Base-by-base conservation (phyloP, 2,329 filamentous ascomycete genomes). In the Hortaea werneckii region DNA sequence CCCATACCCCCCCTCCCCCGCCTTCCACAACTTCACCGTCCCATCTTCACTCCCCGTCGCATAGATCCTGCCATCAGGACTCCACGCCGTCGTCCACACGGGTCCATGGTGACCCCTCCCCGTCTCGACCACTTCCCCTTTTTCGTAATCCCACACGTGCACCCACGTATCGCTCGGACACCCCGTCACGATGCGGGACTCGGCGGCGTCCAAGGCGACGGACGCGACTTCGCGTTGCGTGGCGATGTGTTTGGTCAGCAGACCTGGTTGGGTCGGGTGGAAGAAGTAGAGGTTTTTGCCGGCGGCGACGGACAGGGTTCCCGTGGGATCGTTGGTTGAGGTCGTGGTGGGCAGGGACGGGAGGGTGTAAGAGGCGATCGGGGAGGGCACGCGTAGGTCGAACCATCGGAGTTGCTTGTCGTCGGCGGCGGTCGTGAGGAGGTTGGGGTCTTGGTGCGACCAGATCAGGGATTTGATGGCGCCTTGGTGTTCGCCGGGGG, bases 41-140 rank as follows among this genome's bases (percentile, higher is more conserved):
- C 92, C 92, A 59, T 98, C 92, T 64, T 98, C 92, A 41, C 89
- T 95, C 29, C 87, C 92, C 1, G 92, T 98, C 1, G 89, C 92
- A 62, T 96, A 98, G 6, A 98, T 72, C 63, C 94, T 95, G 40
- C 89, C 89, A 60, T 98, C 92, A 0, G 92, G 92, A 0, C 89
- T 92, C 67, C 95, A 98, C 46, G 84, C 83, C 49, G 94, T 82
- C 5, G 88, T 95, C 92, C 92, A 98, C 51, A 98, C 92, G 1
- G 90, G 90, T 1, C 92, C 92, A 60, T 98, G 92, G 57, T 98
- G 92, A 26, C 92, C 92, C 68, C 95, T 95, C 69, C 94, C 87
- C 9, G 90, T 83, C 64, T 96, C 92, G 38, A 95, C 71, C 65
- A 95, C 88, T 54, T 78, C 76, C 56, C 84, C 84, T 42, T 83